Base-by-base conservation (phyloP, 169 alveolate genomes). In the Theileria parva region DNA sequence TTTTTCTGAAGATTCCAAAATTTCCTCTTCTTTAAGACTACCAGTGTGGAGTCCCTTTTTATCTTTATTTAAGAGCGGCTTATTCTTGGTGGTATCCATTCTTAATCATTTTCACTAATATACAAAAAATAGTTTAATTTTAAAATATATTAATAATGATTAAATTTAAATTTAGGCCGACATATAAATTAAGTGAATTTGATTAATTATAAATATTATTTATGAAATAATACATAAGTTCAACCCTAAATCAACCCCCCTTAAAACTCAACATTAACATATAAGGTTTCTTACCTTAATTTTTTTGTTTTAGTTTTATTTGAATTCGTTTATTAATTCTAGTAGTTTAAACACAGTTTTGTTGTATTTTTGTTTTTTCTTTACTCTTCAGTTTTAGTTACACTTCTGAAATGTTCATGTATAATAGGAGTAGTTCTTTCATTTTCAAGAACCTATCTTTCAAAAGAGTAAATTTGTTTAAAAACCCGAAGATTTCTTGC, bases 1-100 rank as follows among this genome's bases (percentile, higher is more conserved):
- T 48, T 44, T 72, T 17, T 72, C 79, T 19, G 75, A 39, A n/a
- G n/a, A 21, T 21, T 67, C 75, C 51, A 15, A n/a, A 48, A 67
- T 55, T 23, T 63, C 88, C 30, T 79, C 75, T 21, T 69, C 74
- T 55, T 68, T 74, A 71, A 79, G 65, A 57, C 65, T 60, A 25
- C 21, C 69, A n/a, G 64, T 23, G 9, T 57, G 30, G 65, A 6
- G 30, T 4, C 65, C 65, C 9, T 19, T 21, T 57, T 57, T 23
- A 23, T 19, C 30, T 57, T 57, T 57, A 21, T 19, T 21, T 57
- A 21, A 19, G 9, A 23, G 25, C 30, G 65, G 65, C 8, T 57
- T 11, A 57, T 23, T 57, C 30, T 57, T 4, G 65, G 25, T 9
- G 9, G 25, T 57, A 21, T 57, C 65, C 65, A 57, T 57, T 57